Conservation (phyloP, 2,329 filamentous ascomycete genomes). For the Samsoniella hepiali region DNA sequence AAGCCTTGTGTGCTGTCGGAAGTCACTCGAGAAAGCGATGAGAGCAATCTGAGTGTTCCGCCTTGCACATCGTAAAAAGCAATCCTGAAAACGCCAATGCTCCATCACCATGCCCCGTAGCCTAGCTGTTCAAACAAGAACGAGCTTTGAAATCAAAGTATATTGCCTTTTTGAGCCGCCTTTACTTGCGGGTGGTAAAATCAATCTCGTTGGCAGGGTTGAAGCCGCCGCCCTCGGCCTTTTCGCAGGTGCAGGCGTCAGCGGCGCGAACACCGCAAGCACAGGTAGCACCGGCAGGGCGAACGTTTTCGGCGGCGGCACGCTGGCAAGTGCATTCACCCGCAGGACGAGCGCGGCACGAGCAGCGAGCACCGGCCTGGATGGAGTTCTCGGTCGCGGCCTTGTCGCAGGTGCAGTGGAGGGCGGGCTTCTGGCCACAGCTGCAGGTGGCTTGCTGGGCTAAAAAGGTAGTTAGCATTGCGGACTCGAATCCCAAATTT, state of each 20-base stretch:
- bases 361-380: slow-evolving; percentile 67
- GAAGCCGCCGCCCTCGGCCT: slow-evolving; percentile 58
- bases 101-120: not conserved
- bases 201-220: slow-evolving; percentile 72
- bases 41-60: not conserved
- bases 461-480: slow-evolving; percentile 26
- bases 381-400: slow-evolving; percentile 71
- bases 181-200: slow-evolving; percentile 69
- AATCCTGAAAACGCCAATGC: slow-evolving; percentile 10
- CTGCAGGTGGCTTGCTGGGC: slow-evolving; percentile 72
- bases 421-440: slow-evolving; percentile 82
- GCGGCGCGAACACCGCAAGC: slow-evolving; percentile 72
- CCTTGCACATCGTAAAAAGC: not conserved
- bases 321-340: slow-evolving; percentile 80
- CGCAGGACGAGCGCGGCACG: slow-evolving; percentile 76
- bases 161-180: not conserved
- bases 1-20: not conserved
- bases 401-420: slow-evolving; percentile 83
- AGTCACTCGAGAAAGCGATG: not conserved
- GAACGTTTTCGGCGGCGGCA: slow-evolving; percentile 65
- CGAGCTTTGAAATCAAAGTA: not conserved
- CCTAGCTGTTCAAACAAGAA: slow-evolving; percentile 1
- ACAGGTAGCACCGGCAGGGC: slow-evolving; percentile 60
- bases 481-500: not conserved
- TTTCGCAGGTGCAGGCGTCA: slow-evolving; percentile 79